phyloP scores from a whole-genome alignment of 1,284 basidiomycete genomes.

The Microbotryomycetes sp. region DNA sequence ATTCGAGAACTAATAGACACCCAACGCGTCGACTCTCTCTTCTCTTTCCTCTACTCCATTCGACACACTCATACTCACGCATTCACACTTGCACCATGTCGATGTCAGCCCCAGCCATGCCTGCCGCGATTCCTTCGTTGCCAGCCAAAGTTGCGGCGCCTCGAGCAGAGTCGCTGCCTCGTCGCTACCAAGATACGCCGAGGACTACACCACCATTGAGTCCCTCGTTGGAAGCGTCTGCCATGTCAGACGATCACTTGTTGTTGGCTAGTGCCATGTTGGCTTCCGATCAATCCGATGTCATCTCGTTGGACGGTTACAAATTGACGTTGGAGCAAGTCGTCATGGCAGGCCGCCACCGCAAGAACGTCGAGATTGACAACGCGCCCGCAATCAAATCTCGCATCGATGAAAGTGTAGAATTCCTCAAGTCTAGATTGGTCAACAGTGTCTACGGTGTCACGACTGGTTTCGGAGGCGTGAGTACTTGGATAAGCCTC shows the following conservation, averaged over 20 bases:
- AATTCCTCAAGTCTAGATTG: conserved; percentile 31
- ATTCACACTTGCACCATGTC: background rate
- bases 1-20: no score
- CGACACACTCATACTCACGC: no score
- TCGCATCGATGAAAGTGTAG: conserved; percentile 53
- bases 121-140: background rate
- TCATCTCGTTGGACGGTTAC: conserved; percentile 61
- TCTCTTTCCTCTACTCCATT: background rate
- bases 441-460: conserved; percentile 71
- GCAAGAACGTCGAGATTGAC: conserved; percentile 43
- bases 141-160: background rate
- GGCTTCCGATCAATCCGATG: background rate
- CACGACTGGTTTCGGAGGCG: conserved; percentile 72
- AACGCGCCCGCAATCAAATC: conserved; percentile 57
- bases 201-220: background rate
- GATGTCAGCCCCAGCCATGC: background rate
- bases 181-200: background rate
- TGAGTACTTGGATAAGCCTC: conserved; percentile 34
- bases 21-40: no score
- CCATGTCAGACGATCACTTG: background rate
- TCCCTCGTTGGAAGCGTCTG: background rate
- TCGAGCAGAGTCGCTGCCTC: background rate
- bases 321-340: conserved; percentile 65
- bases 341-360: conserved; percentile 61
- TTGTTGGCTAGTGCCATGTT: background rate